Percentiles rank a stretch among this genome's conserved stretches.
Conservation (phyloP, 768 basidiomycete species). For the Austroboletus eburneus region DNA sequence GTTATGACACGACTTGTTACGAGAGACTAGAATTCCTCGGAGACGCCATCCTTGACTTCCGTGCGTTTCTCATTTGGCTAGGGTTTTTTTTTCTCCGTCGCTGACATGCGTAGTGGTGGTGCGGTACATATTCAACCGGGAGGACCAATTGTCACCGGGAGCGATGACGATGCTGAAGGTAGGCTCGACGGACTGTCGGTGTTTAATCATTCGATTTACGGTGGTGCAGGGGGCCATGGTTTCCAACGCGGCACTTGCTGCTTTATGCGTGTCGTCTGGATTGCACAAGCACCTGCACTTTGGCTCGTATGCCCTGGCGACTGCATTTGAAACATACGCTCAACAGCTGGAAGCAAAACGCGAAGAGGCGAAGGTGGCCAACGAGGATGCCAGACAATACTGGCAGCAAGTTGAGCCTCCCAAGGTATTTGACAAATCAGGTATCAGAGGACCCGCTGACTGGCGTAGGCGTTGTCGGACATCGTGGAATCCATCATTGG, state of each 20-base stretch:
- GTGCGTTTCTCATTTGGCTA: conserved; percentile 39
- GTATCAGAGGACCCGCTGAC: conserved; percentile 2
- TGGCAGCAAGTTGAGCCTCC: conserved; percentile 77
- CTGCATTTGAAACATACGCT: conserved; percentile 51
- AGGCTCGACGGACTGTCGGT: neutral
- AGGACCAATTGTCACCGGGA: conserved; percentile 65
- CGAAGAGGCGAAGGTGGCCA: conserved; percentile 45
- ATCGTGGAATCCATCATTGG: conserved; percentile 78
- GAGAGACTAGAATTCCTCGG: conserved; percentile 83
- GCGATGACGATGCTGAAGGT: conserved; percentile 80
- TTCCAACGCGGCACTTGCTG: conserved; percentile 72
- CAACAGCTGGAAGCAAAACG: conserved; percentile 43
- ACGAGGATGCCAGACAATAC: conserved; percentile 62
- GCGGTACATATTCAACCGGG: conserved; percentile 60
- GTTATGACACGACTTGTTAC: conserved; percentile 54
- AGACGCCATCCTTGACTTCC: conserved; percentile 80
- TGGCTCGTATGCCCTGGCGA: conserved; percentile 49
- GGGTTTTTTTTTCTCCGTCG: neutral
- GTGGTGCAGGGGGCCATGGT: conserved; percentile 72
- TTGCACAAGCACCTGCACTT: conserved; percentile 59
- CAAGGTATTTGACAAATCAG: conserved; percentile 46
- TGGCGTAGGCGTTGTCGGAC: conserved; percentile 64
- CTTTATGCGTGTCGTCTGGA: conserved; percentile 67
- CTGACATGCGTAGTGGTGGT: conserved; percentile 55
- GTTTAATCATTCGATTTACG: conserved; percentile 1